phyloP scores from a whole-genome alignment of 2,329 filamentous ascomycete genomes.

The Stagonosporopsis tanaceti region DNA sequence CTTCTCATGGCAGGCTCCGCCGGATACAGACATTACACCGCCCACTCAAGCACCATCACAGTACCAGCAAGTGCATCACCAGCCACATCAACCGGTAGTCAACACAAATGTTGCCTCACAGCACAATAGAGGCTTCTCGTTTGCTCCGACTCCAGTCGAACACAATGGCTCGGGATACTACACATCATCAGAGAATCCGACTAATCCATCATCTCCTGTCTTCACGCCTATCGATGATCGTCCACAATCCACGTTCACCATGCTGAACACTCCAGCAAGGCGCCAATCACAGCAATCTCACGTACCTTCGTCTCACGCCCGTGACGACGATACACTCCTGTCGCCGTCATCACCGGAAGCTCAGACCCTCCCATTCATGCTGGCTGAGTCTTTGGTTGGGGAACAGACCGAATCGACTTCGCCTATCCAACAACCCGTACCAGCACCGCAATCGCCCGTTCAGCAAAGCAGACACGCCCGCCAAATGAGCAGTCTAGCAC shows the following conservation, averaged over 20 bases:
- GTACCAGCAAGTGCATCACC: constrained; percentile 11
- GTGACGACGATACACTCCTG: constrained; percentile 36
- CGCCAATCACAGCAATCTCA: constrained; percentile 33
- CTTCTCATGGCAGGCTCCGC: constrained; percentile 20
- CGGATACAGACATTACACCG: constrained; percentile 4
- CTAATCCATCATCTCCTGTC: constrained; percentile 35
- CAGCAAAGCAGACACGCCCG: constrained; percentile 39
- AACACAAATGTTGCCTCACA: constrained; percentile 12
- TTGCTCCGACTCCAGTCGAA: constrained; percentile 48
- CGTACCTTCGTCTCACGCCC: constrained; percentile 29
- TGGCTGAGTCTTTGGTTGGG: constrained; percentile 33
- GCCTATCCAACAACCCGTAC: constrained; percentile 18
- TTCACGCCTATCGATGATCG: constrained; percentile 37
- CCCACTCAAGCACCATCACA: constrained; percentile 3
- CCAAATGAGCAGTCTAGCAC: constrained; percentile 44
- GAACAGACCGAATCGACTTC: constrained; percentile 16
- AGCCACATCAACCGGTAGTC: constrained; percentile 6
- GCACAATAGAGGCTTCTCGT: constrained; percentile 45
- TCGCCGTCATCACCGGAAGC: constrained; percentile 38
- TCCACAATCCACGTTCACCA: constrained; percentile 37
- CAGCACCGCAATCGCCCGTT: constrained; percentile 20
- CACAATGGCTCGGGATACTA: constrained; percentile 38
- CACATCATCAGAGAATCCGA: constrained; percentile 36
- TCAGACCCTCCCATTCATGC: constrained; percentile 30
- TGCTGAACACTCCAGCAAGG: constrained; percentile 33